Conservation (phyloP, 2,329 filamentous ascomycete species). For the Sclerotinia sclerotiorum region DNA sequence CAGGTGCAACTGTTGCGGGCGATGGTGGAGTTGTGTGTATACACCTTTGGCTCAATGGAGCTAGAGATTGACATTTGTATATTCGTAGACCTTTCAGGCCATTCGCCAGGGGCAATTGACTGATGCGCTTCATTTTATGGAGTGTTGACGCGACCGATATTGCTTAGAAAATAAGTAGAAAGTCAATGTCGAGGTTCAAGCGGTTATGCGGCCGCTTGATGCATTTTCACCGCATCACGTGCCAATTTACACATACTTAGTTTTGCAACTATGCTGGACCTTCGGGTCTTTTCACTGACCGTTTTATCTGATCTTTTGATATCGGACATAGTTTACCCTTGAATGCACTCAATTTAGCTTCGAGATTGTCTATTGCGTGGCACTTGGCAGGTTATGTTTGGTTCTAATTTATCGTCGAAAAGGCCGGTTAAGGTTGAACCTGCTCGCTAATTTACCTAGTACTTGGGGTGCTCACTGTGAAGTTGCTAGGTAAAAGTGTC, state of each 20-base stretch:
- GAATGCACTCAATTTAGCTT: neutral
- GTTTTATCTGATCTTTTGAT: neutral
- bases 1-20: constrained; percentile 35
- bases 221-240: constrained; percentile 1
- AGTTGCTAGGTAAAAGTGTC: neutral
- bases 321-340: neutral
- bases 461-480: neutral
- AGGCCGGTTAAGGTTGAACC: neutral
- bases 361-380: neutral
- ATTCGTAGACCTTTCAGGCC: constrained; percentile 25
- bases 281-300: neutral
- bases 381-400: neutral
- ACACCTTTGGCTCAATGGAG: constrained; percentile 27
- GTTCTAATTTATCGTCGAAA: neutral
- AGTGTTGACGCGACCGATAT: neutral
- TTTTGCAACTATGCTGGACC: neutral
- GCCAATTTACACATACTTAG: accelerated
- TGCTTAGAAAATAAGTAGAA: constrained; percentile 11
- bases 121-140: constrained; percentile 39
- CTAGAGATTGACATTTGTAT: constrained; percentile 8
- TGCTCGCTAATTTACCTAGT: neutral
- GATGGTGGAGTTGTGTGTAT: constrained; percentile 35
- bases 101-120: constrained; percentile 29
- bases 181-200: constrained; percentile 6
- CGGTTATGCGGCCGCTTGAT: neutral